phyloP scores from a whole-genome alignment of 768 basidiomycete genomes.

The Boletus subparvulus region DNA sequence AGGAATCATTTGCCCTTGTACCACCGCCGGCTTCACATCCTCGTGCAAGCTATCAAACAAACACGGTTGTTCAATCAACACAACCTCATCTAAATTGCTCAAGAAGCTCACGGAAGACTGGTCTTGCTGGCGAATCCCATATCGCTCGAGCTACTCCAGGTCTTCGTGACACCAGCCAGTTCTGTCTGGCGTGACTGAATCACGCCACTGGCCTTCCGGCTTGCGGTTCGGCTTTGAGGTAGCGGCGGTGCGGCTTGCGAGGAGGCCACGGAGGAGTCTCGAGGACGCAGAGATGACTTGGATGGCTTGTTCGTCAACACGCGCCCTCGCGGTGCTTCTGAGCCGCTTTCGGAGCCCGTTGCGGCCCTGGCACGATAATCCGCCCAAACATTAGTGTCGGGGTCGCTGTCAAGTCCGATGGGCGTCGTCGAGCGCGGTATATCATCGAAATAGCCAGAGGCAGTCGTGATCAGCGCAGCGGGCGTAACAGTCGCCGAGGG shows the following conservation, averaged over 20 bases:
- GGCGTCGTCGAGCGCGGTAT: conserved; percentile 30
- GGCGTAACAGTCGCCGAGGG: conserved; percentile 27
- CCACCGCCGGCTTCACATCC: conserved; percentile 20
- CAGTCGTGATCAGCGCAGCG: conserved; percentile 6
- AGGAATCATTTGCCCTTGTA: conserved; percentile 11
- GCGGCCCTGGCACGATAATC: conserved; percentile 10
- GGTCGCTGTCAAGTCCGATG: conserved; percentile 18
- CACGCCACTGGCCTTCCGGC: conserved; percentile 27
- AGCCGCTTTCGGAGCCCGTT: conserved; percentile 19
- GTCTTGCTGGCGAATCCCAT: conserved; percentile 20
- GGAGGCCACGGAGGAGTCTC: conserved; percentile 26
- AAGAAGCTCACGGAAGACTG: conserved; percentile 20
- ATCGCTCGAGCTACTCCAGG: conserved; percentile 30
- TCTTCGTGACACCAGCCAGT: conserved; percentile 32
- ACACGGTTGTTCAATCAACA: neutral
- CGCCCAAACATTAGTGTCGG: conserved; percentile 31
- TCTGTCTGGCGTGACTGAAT: conserved; percentile 30
- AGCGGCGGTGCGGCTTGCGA: conserved; percentile 20
- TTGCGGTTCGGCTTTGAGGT: conserved; percentile 23
- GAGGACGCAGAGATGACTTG: conserved; percentile 24
- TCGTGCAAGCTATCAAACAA: conserved; percentile 19
- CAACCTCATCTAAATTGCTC: neutral
- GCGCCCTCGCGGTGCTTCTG: conserved; percentile 23
- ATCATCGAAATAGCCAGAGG: conserved; percentile 23
- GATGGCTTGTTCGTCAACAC: conserved; percentile 18